Evolutionary conservation across 202 grass and related monocot species (phyloP).

Genomic region (Setaria viridis): DNA sequence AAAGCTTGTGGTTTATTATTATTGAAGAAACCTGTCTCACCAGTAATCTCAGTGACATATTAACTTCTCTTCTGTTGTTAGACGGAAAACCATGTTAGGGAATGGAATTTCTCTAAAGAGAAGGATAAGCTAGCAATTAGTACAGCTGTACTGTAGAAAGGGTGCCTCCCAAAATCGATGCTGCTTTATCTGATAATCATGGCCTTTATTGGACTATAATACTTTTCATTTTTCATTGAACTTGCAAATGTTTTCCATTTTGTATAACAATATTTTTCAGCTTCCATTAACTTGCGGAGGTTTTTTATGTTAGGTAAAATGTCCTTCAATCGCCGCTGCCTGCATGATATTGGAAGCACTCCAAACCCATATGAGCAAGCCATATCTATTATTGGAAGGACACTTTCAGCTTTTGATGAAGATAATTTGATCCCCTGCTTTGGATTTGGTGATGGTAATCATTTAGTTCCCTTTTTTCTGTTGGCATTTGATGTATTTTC

Average conservation of each 20-base stretch:
- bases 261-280: too few species aligned
- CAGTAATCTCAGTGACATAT: conserved; percentile 2
- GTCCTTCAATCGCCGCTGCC: conserved; percentile 73
- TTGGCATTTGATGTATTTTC: conserved; percentile 23
- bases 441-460: conserved; percentile 92
- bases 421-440: conserved; percentile 97
- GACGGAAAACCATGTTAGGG: not conserved
- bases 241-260: not conserved
- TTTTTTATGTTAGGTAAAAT: conserved; percentile 69
- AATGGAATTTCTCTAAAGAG: conserved; percentile 10
- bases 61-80: conserved; percentile 35
- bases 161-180: not conserved
- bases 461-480: conserved; percentile 4
- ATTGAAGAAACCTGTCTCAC: not conserved
- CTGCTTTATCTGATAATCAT: conserved; percentile 34
- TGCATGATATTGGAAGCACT: conserved; percentile 73
- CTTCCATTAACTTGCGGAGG: conserved; percentile 24
- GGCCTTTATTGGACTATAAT: not conserved
- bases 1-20: conserved; percentile 25
- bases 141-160: conserved; percentile 5
- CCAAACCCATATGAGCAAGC: conserved; percentile 97
- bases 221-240: conserved; percentile 35
- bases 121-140: not conserved
- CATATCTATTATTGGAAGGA: conserved; percentile 94
- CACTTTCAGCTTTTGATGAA: conserved; percentile 92